These are phyloP conservation scores for Aspergillus coremiiformis DNA, from an alignment of 495 filamentous ascomycete genomes.

Conservation along the genomic window DNA sequence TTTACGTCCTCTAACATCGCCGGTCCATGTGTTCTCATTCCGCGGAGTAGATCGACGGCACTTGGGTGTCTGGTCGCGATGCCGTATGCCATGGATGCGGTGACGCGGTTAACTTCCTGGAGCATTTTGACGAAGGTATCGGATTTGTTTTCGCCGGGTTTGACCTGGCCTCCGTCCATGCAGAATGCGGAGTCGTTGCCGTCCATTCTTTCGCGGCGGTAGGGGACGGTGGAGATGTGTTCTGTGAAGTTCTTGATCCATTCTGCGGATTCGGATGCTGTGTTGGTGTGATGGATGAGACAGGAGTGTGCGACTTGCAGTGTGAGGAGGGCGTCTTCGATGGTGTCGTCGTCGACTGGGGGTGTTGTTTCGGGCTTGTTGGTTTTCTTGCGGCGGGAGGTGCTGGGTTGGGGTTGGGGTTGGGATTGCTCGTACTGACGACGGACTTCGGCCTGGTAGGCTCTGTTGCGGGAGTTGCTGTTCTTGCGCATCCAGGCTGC, in stretches of 20 bases:
- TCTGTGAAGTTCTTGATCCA: conserved; percentile 78
- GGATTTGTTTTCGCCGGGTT: conserved; percentile 54
- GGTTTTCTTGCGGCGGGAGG: conserved; percentile 25
- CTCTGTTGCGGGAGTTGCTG: conserved; percentile 55
- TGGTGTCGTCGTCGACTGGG: conserved; percentile 59
- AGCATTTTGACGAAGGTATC: conserved; percentile 77
- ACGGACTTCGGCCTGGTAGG: conserved; percentile 59
- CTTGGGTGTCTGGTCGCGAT: conserved; percentile 55
- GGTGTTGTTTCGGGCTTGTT: conserved; percentile 36
- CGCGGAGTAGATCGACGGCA: conserved; percentile 49
- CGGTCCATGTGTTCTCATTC: conserved; percentile 53
- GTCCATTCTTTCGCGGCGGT: conserved; percentile 45
- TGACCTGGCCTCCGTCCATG: conserved; percentile 77
- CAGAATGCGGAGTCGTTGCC: conserved; percentile 60
- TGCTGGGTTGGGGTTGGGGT: conserved; percentile 4
- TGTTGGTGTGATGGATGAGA: conserved; percentile 65
- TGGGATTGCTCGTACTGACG: conserved; percentile 38
- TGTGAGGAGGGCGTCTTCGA: conserved; percentile 66
- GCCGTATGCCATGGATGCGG: conserved; percentile 65
- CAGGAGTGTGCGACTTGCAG: conserved; percentile 62
- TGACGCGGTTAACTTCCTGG: conserved; percentile 68
- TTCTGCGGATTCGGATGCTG: conserved; percentile 57
- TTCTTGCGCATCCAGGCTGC: conserved; percentile 62
- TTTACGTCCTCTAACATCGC: conserved; percentile 52
- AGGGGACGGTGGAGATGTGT: conserved; percentile 71